phyloP scores from a whole-genome alignment of 139 green algal species.

The Pedinophyceae sp. region DNA sequence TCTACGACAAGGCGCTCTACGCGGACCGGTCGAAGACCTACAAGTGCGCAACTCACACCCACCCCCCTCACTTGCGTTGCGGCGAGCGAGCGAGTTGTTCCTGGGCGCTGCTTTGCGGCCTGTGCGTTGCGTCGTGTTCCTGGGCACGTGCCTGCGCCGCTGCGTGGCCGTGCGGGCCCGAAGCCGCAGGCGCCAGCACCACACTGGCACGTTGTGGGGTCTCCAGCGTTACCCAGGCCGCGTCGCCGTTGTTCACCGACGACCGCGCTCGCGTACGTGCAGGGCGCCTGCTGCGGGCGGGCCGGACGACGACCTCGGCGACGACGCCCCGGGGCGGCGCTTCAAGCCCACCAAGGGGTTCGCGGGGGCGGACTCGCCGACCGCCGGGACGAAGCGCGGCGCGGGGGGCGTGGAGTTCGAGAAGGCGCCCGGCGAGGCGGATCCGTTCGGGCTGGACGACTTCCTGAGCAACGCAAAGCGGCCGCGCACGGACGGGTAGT shows the following conservation, averaged over 20 bases:
- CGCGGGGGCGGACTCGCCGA: conserved; percentile 34
- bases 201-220: too few species aligned
- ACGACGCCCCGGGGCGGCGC: conserved; percentile 31
- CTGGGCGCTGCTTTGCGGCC: too few species aligned
- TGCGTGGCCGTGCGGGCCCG: too few species aligned
- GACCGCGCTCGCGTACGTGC: conserved; percentile 29
- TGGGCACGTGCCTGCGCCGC: too few species aligned
- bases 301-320: conserved; percentile 14
- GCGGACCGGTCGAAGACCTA: too few species aligned
- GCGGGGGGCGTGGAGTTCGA: conserved; percentile 70
- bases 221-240: too few species aligned
- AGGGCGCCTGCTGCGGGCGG: conserved; percentile 4
- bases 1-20: conserved; percentile 95
- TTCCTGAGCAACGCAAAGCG: conserved; percentile 58
- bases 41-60: too few species aligned
- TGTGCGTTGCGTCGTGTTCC: too few species aligned
- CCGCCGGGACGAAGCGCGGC: conserved; percentile 13
- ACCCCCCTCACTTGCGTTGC: too few species aligned
- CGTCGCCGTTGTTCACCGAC: conserved; percentile 41
- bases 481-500: too few species aligned
- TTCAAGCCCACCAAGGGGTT: conserved; percentile 91
- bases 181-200: too few species aligned
- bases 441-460: conserved; percentile 89
- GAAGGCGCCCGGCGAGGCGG: conserved; percentile 49
- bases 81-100: too few species aligned